These are phyloP conservation scores for Aureobasidium uvarum DNA, from an alignment of 2,329 filamentous ascomycete genomes.

Conservation along the genomic window DNA sequence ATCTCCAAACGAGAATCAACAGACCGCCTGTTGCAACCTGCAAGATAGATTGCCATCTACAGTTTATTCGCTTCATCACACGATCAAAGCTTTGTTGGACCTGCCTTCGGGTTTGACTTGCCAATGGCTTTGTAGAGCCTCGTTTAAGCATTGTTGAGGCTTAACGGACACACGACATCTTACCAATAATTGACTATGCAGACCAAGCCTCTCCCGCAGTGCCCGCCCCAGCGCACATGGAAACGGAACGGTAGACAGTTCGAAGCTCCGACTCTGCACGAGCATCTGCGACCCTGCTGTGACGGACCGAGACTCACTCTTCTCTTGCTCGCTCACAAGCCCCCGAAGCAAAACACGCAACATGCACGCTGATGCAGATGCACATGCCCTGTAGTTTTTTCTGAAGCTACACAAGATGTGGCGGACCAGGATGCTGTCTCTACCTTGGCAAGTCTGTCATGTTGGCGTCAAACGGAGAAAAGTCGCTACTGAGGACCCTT, in stretches of 20 bases:
- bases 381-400: neutral
- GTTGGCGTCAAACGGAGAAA: neutral
- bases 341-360: neutral
- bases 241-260: neutral
- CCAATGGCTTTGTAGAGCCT: neutral
- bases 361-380: neutral
- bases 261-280: neutral
- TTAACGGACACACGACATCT: slow-evolving; percentile 5
- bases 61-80: neutral
- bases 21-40: neutral
- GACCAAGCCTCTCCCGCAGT: neutral
- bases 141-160: neutral
- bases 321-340: neutral
- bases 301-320: neutral
- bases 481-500: neutral
- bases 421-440: neutral
- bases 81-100: neutral
- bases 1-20: slow-evolving; percentile 1
- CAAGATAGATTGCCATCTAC: slow-evolving; percentile 11
- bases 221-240: neutral
- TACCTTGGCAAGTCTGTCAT: neutral
- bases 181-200: slow-evolving; percentile 2
- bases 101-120: neutral
- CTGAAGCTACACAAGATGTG: neutral
- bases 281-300: neutral